Percentiles rank a stretch among this genome's conserved stretches.
Evolutionary conservation across 148 eudicot species (phyloP).

Genomic region (Suaeda aralocaspica): DNA sequence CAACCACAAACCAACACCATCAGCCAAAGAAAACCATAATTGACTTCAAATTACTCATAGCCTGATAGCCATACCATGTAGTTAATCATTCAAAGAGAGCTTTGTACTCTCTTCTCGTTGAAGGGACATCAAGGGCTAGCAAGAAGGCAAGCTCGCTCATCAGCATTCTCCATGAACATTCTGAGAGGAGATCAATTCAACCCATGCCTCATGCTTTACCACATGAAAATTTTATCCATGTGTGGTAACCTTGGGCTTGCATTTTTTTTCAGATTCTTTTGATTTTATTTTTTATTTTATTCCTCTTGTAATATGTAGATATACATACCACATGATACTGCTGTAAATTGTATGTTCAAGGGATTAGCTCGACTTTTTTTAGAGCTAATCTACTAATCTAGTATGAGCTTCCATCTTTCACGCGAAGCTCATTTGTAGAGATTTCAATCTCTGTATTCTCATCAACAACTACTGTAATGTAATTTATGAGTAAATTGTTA

Average conservation of each 20-base stretch:
- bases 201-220: conserved; percentile 35
- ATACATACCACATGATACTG: background rate
- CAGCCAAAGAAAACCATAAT: no score
- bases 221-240: conserved; percentile 52
- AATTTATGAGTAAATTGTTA: background rate
- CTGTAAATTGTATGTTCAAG: background rate
- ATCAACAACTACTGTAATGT: background rate
- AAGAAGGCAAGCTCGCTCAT: conserved; percentile 71
- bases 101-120: conserved; percentile 51
- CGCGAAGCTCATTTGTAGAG: conserved; percentile 23
- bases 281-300: background rate
- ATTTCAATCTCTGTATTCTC: background rate
- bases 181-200: conserved; percentile 44
- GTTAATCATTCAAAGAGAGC: no score
- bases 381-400: conserved; percentile 29
- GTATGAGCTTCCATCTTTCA: conserved; percentile 22
- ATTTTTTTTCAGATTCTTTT: conserved; percentile 4
- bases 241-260: conserved; percentile 48
- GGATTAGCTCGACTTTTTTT: conserved; percentile 28
- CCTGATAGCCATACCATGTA: no score
- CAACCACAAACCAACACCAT: no score
- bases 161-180: conserved; percentile 51
- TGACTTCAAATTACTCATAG: no score
- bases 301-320: background rate
- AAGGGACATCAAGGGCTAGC: conserved; percentile 51